Conservation (phyloP, 352 stramenopile genomes). For the Pythium pectinolyticum region DNA sequence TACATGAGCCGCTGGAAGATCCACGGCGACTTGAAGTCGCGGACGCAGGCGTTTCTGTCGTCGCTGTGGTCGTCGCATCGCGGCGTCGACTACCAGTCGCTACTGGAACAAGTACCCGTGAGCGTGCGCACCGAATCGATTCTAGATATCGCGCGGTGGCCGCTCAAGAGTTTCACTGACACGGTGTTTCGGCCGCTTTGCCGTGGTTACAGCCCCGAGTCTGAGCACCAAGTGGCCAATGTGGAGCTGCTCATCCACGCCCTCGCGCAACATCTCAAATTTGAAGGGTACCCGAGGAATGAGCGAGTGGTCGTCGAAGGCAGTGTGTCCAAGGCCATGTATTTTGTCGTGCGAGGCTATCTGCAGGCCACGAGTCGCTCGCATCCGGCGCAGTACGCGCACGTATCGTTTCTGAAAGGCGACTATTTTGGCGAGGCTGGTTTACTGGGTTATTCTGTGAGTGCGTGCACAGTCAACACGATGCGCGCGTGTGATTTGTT, state of each 20-base stretch:
- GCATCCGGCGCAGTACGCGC: slow-evolving; percentile 23
- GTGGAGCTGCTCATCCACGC: slow-evolving; percentile 36
- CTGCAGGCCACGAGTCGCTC: slow-evolving; percentile 38
- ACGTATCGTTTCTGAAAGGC: slow-evolving; percentile 41
- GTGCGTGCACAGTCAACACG: slow-evolving; percentile 45
- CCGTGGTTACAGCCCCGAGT: slow-evolving; percentile 7
- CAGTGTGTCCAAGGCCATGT: slow-evolving; percentile 66
- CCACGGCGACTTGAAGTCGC: slow-evolving; percentile 36
- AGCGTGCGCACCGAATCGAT: slow-evolving; percentile 55
- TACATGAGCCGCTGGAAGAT: slow-evolving; percentile 61
- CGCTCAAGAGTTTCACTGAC: slow-evolving; percentile 39
- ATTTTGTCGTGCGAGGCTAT: slow-evolving; percentile 60
- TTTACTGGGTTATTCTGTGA: slow-evolving; percentile 53
- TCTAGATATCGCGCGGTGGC: slow-evolving; percentile 42
- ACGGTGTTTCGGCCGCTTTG: slow-evolving; percentile 48
- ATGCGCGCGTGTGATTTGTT: slow-evolving; percentile 60
- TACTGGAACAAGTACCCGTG: slow-evolving; percentile 51
- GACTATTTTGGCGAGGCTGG: slow-evolving; percentile 65
- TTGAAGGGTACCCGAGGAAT: slow-evolving; percentile 60
- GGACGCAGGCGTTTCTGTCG: slow-evolving; percentile 54
- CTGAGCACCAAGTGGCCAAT: slow-evolving; percentile 19
- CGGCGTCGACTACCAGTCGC: slow-evolving; percentile 57
- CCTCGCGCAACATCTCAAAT: slow-evolving; percentile 47
- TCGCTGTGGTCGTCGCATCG: slow-evolving; percentile 65
- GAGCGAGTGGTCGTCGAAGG: slow-evolving; percentile 67